Evolutionary conservation across 1,284 basidiomycete genomes (phyloP).

Genomic region (Naganishia liquefaciens): DNA sequence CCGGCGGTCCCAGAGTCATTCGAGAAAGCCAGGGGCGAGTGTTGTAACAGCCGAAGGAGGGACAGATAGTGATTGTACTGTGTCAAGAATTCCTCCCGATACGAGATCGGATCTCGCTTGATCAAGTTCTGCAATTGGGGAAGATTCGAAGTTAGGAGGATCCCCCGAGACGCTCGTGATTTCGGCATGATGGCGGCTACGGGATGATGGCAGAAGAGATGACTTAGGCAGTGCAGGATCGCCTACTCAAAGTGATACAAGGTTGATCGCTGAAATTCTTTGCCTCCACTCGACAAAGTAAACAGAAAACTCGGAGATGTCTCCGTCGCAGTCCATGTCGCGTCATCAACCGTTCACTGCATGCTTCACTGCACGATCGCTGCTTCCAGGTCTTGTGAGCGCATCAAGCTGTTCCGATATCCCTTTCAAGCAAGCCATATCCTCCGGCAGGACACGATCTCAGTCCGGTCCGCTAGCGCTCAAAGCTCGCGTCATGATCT

Average conservation of each 20-base stretch:
- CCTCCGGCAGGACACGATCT: too few species aligned
- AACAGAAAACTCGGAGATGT: not conserved
- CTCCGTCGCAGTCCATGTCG: not conserved
- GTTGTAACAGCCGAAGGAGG: constrained; percentile 76
- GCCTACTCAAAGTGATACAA: not conserved
- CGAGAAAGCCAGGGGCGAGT: constrained; percentile 52
- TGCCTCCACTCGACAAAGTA: constrained; percentile 19
- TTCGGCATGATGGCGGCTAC: constrained; percentile 29
- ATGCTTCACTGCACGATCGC: too few species aligned
- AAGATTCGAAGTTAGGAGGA: constrained; percentile 59
- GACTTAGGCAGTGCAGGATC: too few species aligned
- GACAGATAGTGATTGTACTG: constrained; percentile 97
- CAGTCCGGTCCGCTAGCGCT: not conserved
- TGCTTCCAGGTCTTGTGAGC: not conserved
- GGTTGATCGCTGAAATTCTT: constrained; percentile 3
- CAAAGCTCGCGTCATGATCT: not conserved
- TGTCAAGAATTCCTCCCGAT: constrained; percentile 95
- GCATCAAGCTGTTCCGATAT: not conserved
- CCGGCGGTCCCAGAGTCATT: constrained; percentile 32
- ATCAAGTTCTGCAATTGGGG: constrained; percentile 88
- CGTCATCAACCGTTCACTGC: constrained; percentile 9
- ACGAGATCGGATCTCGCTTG: constrained; percentile 86
- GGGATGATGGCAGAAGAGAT: not conserved
- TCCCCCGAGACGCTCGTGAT: constrained; percentile 38
- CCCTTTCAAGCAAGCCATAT: not conserved